Percentiles rank a stretch among this genome's conserved stretches.
Evolutionary conservation across 139 green algal genomes (phyloP).

Genomic region (Picochlorum sp.): DNA sequence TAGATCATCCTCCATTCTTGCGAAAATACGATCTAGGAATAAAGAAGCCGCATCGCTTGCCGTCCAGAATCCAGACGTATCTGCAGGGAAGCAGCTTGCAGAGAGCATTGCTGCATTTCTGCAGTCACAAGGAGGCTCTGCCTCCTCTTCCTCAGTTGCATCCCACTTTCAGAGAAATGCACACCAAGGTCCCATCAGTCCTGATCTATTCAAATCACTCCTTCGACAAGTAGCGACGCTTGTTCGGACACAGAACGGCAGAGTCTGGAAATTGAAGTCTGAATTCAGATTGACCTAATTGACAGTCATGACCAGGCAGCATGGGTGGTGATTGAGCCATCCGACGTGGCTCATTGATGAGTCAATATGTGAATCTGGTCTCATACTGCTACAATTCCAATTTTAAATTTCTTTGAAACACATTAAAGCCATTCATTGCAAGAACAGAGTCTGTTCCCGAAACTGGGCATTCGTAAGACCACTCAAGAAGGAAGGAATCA

Average conservation of each 20-base stretch:
- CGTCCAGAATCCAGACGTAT: slow-evolving; percentile 6
- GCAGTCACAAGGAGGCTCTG: slow-evolving; percentile 24
- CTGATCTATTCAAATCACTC: slow-evolving; percentile 28
- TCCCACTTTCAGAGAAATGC: slow-evolving; percentile 42
- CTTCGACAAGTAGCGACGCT: slow-evolving; percentile 54
- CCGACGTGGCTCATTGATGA: no score
- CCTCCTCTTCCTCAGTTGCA: slow-evolving; percentile 45
- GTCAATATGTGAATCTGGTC: no score
- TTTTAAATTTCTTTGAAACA: no score
- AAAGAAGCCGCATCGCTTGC: slow-evolving; percentile 12
- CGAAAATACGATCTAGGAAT: slow-evolving; percentile 34
- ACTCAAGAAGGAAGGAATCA: no score
- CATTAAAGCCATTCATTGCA: no score
- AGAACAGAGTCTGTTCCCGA: no score
- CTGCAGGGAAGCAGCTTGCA: slow-evolving; percentile 29
- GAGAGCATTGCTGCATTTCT: slow-evolving; percentile 47
- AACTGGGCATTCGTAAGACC: no score
- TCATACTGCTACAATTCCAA: no score
- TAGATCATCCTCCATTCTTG: slow-evolving; percentile 37
- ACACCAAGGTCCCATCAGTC: not conserved
- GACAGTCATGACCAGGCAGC: no score
- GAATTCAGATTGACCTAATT: slow-evolving; percentile 29
- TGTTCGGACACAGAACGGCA: slow-evolving; percentile 24
- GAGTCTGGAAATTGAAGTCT: slow-evolving; percentile 53
- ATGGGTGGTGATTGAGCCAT: no score